Percentiles rank a stretch among this genome's conserved stretches.
These are phyloP conservation scores for Amanita molliuscula DNA, from an alignment of 768 basidiomycete species.

Conservation along the genomic window DNA sequence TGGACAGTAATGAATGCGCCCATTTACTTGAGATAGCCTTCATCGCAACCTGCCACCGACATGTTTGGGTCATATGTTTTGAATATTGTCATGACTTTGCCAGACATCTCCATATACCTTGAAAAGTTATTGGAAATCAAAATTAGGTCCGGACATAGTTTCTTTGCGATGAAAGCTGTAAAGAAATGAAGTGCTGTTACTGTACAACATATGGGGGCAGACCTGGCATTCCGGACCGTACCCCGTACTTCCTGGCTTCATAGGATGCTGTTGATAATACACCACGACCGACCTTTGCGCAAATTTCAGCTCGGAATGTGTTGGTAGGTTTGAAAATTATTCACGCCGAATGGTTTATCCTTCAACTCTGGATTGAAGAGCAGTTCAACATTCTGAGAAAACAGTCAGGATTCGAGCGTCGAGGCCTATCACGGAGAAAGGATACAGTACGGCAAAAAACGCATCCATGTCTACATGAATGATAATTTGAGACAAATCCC, in stretches of 20 bases:
- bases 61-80: slow-evolving; percentile 69
- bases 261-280: slow-evolving; percentile 88
- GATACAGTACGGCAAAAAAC: slow-evolving; percentile 54
- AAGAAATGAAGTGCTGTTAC: neutral
- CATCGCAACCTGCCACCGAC: slow-evolving; percentile 73
- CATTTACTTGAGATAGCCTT: slow-evolving; percentile 82
- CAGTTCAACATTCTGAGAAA: slow-evolving; percentile 52
- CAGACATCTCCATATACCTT: slow-evolving; percentile 63
- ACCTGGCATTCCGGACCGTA: slow-evolving; percentile 96
- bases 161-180: slow-evolving; percentile 83
- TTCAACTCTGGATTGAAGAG: slow-evolving; percentile 51
- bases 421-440: neutral
- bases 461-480: slow-evolving; percentile 97
- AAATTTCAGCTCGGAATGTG: slow-evolving; percentile 9
- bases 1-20: neutral
- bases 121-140: slow-evolving; percentile 47
- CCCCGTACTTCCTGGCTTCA: slow-evolving; percentile 83
- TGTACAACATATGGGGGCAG: slow-evolving; percentile 10
- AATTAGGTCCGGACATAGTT: slow-evolving; percentile 84
- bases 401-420: neutral
- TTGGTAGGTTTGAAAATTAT: slow-evolving; percentile 11
- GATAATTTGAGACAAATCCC: slow-evolving; percentile 77
- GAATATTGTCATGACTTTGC: slow-evolving; percentile 59
- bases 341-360: slow-evolving; percentile 68
- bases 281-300: slow-evolving; percentile 61